phyloP scores from a whole-genome alignment of 371 early-diverging fungal genomes.

The Mucor circinelloides region DNA sequence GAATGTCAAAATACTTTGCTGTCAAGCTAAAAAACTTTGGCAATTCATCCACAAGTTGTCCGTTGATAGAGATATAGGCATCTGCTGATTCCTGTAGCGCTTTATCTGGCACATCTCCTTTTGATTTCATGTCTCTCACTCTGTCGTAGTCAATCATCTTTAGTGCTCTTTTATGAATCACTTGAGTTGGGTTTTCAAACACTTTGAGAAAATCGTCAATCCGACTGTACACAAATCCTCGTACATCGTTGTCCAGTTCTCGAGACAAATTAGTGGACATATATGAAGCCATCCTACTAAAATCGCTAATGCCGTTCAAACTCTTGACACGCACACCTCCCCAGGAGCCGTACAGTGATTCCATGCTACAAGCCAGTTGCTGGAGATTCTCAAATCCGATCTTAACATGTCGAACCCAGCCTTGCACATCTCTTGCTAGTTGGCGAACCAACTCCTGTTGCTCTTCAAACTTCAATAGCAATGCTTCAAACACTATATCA shows the following conservation, averaged over 20 bases:
- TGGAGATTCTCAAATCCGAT: constrained; percentile 66
- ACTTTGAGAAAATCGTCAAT: constrained; percentile 62
- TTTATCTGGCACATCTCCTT: constrained; percentile 68
- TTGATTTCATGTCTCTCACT: constrained; percentile 56
- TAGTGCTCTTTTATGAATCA: constrained; percentile 77
- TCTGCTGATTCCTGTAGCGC: constrained; percentile 71
- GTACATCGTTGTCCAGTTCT: constrained; percentile 39
- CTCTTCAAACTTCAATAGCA: constrained; percentile 60
- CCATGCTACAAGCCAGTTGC: constrained; percentile 53
- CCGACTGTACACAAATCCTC: constrained; percentile 53
- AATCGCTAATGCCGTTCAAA: constrained; percentile 32
- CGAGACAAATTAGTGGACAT: constrained; percentile 34
- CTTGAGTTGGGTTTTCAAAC: constrained; percentile 70
- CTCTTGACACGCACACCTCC: constrained; percentile 45
- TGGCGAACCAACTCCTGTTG: constrained; percentile 57
- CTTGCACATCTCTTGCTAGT: constrained; percentile 54
- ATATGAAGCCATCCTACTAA: constrained; percentile 27
- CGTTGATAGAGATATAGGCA: constrained; percentile 74
- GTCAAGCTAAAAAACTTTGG: constrained; percentile 69
- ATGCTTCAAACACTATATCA: constrained; percentile 61
- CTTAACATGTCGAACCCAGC: constrained; percentile 62
- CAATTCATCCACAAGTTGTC: constrained; percentile 77
- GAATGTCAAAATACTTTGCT: constrained; percentile 62
- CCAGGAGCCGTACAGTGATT: constrained; percentile 57
- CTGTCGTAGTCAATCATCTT: constrained; percentile 81